Evolutionary conservation across 176 grass and related monocot species (phyloP).

Genomic region (Carex cristatella): DNA sequence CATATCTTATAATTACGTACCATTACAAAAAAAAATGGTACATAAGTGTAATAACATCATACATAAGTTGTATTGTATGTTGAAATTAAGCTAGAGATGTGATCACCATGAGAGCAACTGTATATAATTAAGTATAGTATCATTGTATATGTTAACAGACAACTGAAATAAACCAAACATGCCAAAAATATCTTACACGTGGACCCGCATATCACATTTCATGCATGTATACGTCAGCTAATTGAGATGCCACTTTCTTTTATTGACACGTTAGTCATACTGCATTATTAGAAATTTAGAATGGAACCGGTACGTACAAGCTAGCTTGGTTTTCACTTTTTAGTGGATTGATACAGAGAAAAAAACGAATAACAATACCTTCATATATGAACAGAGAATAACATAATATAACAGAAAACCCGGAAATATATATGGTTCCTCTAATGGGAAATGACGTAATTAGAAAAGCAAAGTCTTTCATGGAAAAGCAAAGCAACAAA

Average conservation of each 20-base stretch:
- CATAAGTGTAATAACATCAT: neutral
- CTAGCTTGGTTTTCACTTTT: neutral
- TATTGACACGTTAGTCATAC: neutral
- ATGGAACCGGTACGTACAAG: neutral
- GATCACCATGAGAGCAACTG: neutral
- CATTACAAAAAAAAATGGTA: neutral
- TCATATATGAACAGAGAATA: neutral
- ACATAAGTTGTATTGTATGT: neutral
- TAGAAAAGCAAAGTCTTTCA: neutral
- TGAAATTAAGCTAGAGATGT: neutral
- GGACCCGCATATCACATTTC: neutral
- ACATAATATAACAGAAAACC: conserved; percentile 2
- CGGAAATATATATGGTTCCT: neutral
- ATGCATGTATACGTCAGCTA: neutral
- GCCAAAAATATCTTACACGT: neutral
- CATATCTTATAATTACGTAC: neutral
- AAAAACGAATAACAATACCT: neutral
- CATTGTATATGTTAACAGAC: neutral
- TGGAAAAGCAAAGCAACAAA: conserved; percentile 1
- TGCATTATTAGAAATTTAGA: neutral
- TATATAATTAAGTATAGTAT: neutral
- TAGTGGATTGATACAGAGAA: neutral
- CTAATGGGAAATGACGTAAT: conserved; percentile 2
- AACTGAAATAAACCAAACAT: neutral
- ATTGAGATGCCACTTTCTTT: neutral